Conservation (phyloP, 176 grass and related monocot species). For the Cenchrus fungigraminus region DNA sequence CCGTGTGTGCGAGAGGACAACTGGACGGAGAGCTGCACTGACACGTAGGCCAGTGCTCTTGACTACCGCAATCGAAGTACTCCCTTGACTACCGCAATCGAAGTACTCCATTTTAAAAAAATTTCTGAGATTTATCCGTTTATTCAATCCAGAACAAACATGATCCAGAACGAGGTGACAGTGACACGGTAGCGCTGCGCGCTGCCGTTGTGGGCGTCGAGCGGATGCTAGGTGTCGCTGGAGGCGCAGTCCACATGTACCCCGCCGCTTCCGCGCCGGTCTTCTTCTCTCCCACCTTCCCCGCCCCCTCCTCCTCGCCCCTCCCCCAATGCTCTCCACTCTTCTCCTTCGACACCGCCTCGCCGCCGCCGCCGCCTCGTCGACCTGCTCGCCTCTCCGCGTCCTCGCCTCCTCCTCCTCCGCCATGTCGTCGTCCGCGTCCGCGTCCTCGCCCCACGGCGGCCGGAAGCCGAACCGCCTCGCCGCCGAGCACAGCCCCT, state of each 20-base stretch:
- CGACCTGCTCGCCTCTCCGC: conserved; percentile 26
- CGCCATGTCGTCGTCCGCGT: conserved; percentile 46
- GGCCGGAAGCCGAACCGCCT: conserved; percentile 73
- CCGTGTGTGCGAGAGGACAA: conserved; percentile 15
- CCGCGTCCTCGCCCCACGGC: conserved; percentile 37
- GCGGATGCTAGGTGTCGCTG: conserved; percentile 26
- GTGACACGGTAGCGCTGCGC: neutral
- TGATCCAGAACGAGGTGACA: neutral
- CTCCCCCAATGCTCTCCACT: conserved; percentile 23
- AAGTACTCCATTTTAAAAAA: no score
- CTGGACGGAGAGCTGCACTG: neutral
- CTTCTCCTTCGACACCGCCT: conserved; percentile 37
- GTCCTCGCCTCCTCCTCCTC: conserved; percentile 20
- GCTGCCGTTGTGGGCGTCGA: neutral
- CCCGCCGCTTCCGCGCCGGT: conserved; percentile 38
- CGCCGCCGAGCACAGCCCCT: conserved; percentile 92
- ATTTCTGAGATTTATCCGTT: neutral
- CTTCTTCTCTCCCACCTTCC: conserved; percentile 39
- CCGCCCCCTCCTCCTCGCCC: neutral
- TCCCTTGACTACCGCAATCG: no score
- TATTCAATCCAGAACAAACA: neutral
- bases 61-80: neutral
- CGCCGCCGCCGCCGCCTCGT: neutral
- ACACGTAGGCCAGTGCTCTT: neutral
- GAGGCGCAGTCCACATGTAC: conserved; percentile 42